Evolutionary conservation across 306 rosid species (phyloP).

Genomic region (Gastrolobium bilobum): DNA sequence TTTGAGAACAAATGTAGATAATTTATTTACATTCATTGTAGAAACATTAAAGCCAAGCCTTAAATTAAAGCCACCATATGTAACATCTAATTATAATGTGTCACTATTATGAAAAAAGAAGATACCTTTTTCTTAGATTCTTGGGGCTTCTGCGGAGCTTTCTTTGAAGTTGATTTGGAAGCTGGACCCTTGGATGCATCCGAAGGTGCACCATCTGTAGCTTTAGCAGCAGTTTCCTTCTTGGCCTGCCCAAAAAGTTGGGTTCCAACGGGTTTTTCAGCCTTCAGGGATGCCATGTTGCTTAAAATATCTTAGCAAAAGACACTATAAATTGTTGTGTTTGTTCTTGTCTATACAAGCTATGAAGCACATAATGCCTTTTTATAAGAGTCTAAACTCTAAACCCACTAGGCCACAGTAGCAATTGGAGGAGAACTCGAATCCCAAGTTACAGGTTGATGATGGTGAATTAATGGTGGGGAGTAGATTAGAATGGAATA

Average conservation of each 20-base stretch:
- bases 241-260: constrained; percentile 55
- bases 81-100: not conserved
- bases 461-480: constrained; percentile 38
- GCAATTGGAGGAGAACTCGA: constrained; percentile 7
- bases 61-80: no score
- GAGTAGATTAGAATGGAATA: constrained; percentile 39
- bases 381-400: constrained; percentile 30
- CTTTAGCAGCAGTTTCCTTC: constrained; percentile 48
- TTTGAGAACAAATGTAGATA: no score
- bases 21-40: no score
- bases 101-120: constrained; percentile 19
- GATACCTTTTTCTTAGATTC: constrained; percentile 79
- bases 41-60: no score
- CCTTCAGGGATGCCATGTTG: constrained; percentile 52
- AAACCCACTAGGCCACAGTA: not conserved
- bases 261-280: constrained; percentile 50
- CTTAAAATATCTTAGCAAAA: constrained; percentile 18
- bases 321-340: not conserved
- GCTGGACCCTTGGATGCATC: constrained; percentile 40
- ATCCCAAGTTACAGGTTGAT: constrained; percentile 5
- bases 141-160: constrained; percentile 64
- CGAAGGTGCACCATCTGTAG: constrained; percentile 14
- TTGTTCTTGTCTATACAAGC: not conserved
- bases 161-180: constrained; percentile 67
- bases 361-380: not conserved